These are phyloP conservation scores for Arabidopsis hybrid DNA, from an alignment of 441 rosid species.

Conservation along the genomic window DNA sequence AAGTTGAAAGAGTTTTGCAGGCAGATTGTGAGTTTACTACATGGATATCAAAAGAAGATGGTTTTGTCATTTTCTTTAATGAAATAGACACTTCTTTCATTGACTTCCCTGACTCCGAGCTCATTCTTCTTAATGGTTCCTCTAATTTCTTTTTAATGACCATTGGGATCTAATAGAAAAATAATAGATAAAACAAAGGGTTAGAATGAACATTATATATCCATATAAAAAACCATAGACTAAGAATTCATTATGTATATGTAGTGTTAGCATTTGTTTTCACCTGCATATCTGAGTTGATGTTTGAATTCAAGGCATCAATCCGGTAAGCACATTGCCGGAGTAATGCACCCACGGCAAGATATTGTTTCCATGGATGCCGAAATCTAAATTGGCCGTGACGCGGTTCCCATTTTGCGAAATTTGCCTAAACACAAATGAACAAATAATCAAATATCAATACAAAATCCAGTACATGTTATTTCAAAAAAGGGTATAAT, in stretches of 20 bases:
- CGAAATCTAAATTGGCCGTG: slow-evolving; percentile 71
- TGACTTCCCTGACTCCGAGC: slow-evolving; percentile 51
- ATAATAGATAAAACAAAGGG: neutral
- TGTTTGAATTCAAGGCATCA: slow-evolving; percentile 47
- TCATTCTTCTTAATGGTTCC: slow-evolving; percentile 47
- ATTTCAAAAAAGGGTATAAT: slow-evolving; percentile 9
- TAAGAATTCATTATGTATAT: neutral
- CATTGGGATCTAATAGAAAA: slow-evolving; percentile 38
- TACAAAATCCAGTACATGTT: neutral
- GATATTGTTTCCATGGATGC: slow-evolving; percentile 84
- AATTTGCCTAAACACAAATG: slow-evolving; percentile 57
- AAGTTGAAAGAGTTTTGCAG: slow-evolving; percentile 47
- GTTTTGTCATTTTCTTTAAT: slow-evolving; percentile 50
- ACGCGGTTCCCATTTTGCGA: slow-evolving; percentile 82
- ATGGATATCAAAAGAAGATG: slow-evolving; percentile 46
- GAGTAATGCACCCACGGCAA: slow-evolving; percentile 53
- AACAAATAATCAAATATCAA: neutral
- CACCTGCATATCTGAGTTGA: slow-evolving; percentile 49
- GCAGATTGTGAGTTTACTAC: slow-evolving; percentile 48
- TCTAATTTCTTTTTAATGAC: slow-evolving; percentile 47
- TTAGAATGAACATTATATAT: slow-evolving; percentile 2
- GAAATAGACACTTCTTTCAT: slow-evolving; percentile 49
- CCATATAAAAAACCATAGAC: neutral
- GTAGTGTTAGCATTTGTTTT: neutral
- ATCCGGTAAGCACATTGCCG: slow-evolving; percentile 47